These are phyloP conservation scores for Mortierella hygrophila DNA, from an alignment of 192 early-diverging fungal species.

Conservation along the genomic window DNA sequence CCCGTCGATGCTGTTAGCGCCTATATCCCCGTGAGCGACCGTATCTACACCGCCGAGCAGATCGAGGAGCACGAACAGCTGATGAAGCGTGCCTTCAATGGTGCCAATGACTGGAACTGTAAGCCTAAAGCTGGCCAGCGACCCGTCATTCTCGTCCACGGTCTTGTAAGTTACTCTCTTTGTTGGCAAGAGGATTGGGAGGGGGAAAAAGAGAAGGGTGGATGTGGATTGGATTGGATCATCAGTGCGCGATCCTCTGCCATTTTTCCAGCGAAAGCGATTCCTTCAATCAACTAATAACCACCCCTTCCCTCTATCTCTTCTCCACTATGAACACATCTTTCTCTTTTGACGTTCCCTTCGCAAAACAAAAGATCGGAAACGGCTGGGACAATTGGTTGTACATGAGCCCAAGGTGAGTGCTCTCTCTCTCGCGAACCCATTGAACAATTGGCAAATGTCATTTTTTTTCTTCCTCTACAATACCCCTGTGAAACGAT, in stretches of 20 bases:
- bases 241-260: neutral
- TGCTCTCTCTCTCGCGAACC: too few relatives aligned
- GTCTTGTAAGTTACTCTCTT: slow-evolving; percentile 22
- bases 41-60: slow-evolving; percentile 34
- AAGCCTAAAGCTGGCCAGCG: slow-evolving; percentile 26
- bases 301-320: too few relatives aligned
- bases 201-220: neutral
- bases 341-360: too few relatives aligned
- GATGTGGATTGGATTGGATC: too few relatives aligned
- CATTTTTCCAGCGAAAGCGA: neutral
- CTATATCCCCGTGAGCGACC: slow-evolving; percentile 44
- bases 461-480: too few relatives aligned
- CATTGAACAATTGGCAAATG: too few relatives aligned
- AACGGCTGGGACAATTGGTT: slow-evolving; percentile 51
- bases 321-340: too few relatives aligned
- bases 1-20: neutral
- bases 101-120: slow-evolving; percentile 46
- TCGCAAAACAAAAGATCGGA: slow-evolving; percentile 11
- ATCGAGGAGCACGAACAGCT: slow-evolving; percentile 26
- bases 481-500: too few relatives aligned
- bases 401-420: slow-evolving; percentile 15
- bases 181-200: neutral
- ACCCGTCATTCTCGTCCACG: slow-evolving; percentile 42
- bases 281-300: neutral
- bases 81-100: slow-evolving; percentile 32